Evolutionary conservation across 495 filamentous ascomycete genomes (phyloP).

Genomic region (Patellaria atrata): DNA sequence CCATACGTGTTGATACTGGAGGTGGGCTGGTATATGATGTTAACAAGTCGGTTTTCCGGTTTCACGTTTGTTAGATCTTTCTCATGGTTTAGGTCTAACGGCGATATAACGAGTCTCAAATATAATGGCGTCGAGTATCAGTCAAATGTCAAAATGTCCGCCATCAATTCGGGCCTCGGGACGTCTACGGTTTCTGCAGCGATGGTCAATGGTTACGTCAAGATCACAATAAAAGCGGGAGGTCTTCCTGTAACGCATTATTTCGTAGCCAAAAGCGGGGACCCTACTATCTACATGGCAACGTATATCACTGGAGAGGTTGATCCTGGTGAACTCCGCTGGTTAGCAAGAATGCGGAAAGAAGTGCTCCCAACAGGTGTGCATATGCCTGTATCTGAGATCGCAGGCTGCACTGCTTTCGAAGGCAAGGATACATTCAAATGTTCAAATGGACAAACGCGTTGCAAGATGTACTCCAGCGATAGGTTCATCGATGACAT

Average conservation of each 20-base stretch:
- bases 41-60: constrained; percentile 1
- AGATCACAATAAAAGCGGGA: constrained; percentile 11
- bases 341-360: constrained; percentile 8
- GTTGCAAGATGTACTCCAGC: constrained; percentile 13
- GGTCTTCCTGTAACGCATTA: constrained; percentile 12
- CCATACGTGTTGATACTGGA: constrained; percentile 14
- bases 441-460: constrained; percentile 10
- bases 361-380: constrained; percentile 11
- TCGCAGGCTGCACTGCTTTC: constrained; percentile 8
- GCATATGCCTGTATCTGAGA: constrained; percentile 8
- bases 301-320: constrained; percentile 15
- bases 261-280: constrained; percentile 10
- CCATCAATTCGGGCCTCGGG: constrained; percentile 14
- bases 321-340: constrained; percentile 13
- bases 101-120: constrained; percentile 11
- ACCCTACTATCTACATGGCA: constrained; percentile 12
- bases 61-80: background rate
- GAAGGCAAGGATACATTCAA: constrained; percentile 17
- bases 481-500: constrained; percentile 15
- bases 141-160: constrained; percentile 5
- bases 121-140: constrained; percentile 15
- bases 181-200: constrained; percentile 12
- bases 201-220: constrained; percentile 11
- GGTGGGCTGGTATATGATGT: constrained; percentile 11
- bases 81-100: constrained; percentile 4